Base-by-base conservation (phyloP, 768 basidiomycete genomes). In the Podaxis mareebaensis region DNA sequence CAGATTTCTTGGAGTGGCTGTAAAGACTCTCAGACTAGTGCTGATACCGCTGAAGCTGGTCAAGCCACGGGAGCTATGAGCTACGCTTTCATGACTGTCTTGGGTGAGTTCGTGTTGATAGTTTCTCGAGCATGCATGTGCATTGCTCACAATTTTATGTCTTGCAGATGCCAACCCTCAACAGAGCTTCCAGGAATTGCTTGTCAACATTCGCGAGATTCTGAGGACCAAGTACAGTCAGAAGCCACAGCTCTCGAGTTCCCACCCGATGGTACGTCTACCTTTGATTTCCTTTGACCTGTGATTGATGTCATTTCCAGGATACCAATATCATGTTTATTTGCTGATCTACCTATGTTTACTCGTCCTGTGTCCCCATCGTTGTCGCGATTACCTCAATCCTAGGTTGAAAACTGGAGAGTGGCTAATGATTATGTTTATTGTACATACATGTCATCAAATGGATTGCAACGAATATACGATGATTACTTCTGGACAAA, bases 1-100 rank as follows among this genome's bases (percentile, higher is more conserved):
- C 59, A 92, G 91, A 89, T 92, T n/a, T 89, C 88, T n/a, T 92
- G 87, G 83, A 90, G 89, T 70, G 91, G 90, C 28, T 91, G 91
- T 73, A 90, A 89, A 66, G 91, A 92, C 71, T 80, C 85, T 15
- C 90, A 92, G 72, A 92, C 90, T n/a, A 92, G 90, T 67, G 91
- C 91, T 17, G 91, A 93, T 69, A 84, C 90, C 3, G 76, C 79
- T 46, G 88, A 92, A 70, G 77, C 81, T 11, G 90, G 89, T 3
- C 74, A 81, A 33, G 89, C 85, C 7, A 88, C 87, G 4, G 91
- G 91, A 53, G 91, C 91, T 6, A 93, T 93, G 91, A 91, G 87
- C 74, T 87, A 80, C 71, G 77, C 90, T 0, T 90, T 91, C 71
- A 82, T 88, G 53, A 70, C 77, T 39, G 81, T 78, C 15, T 75